Evolutionary conservation across 805 yeast genomes (phyloP), one percentile per base, ranked within the genome.

Genomic region (Priceomyces medius): DNA sequence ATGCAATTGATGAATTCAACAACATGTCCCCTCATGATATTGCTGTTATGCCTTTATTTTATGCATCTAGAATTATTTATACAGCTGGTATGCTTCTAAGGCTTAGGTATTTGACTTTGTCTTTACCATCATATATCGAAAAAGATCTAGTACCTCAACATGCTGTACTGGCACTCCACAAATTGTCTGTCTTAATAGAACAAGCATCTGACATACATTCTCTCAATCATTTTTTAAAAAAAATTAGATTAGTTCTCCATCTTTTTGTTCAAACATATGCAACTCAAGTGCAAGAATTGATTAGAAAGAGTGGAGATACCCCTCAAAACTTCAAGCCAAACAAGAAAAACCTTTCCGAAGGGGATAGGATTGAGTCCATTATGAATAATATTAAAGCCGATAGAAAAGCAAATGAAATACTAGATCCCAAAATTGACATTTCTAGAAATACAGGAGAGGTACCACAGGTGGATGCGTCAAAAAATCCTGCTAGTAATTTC

Each of bases 61-160:
- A 75, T 47, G 71, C 74, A 23, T 66, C 83, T 2, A 66, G 87
- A 48, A 65, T 80, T 27, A 71, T 81, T n/a, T 81, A 81, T 52
- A 79, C 83, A 0, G 78, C 82, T 0, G 88, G 88, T 6, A 74
- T 81, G 72, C 63, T 82, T 20, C 59, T 82, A 40, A 68, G 84
- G 40, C 58, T 81, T 32, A 60, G 87, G 24, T 81, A 74, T 56
- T 61, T 78, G 34, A 71, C 76, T n/a, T 56, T 81, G 9, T 70
- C 81, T 9, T 61, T 80, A 4, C 82, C 84, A 1, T 60, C 71
- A 20, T 58, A 55, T 31, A 59, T 66, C 19, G 76, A 69, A 23
- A 67, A 68, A 35, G 73, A 70, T 18, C 61, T 68, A 40, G 72
- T 77, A 9, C 81, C 86, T 0, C 64, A 66, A 20, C 64, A 66